Evolutionary conservation across 805 yeast genomes (phyloP).

Genomic region (Cyberlindnera meyerae): DNA sequence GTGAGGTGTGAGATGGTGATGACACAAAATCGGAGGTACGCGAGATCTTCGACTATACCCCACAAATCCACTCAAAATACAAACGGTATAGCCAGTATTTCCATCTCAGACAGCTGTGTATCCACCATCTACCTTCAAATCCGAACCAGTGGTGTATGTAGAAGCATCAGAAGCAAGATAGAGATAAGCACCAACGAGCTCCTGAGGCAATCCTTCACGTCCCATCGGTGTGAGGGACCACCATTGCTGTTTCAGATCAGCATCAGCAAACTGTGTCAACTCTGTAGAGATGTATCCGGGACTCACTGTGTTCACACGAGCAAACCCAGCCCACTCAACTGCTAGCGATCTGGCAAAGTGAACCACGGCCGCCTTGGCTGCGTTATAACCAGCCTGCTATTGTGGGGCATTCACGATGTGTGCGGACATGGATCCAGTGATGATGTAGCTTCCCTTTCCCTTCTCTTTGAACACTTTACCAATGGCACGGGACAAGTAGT

Average conservation of each 20-base stretch:
- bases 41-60: too few relatives aligned
- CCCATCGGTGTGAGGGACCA: conserved; percentile 56
- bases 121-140: conserved; percentile 79
- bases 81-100: background rate
- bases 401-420: conserved; percentile 86
- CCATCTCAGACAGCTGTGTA: conserved; percentile 31
- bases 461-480: conserved; percentile 72
- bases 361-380: conserved; percentile 78
- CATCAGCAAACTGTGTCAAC: conserved; percentile 46
- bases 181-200: conserved; percentile 73
- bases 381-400: conserved; percentile 80
- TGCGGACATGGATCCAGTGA: conserved; percentile 89
- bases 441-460: conserved; percentile 71
- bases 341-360: conserved; percentile 77
- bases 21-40: too few relatives aligned
- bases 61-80: too few relatives aligned
- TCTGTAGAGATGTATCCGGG: conserved; percentile 85
- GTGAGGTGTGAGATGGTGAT: too few relatives aligned
- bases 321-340: conserved; percentile 82
- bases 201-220: conserved; percentile 69
- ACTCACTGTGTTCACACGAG: conserved; percentile 77
- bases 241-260: conserved; percentile 45
- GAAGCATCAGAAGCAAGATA: conserved; percentile 80
- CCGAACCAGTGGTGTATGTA: conserved; percentile 74
- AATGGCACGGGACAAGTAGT: conserved; percentile 70